A percentile compares a stretch with the other conserved stretches of the same genome.
Evolutionary conservation across 495 filamentous ascomycete species (phyloP).

Genomic region (Bombardia bombarda): DNA sequence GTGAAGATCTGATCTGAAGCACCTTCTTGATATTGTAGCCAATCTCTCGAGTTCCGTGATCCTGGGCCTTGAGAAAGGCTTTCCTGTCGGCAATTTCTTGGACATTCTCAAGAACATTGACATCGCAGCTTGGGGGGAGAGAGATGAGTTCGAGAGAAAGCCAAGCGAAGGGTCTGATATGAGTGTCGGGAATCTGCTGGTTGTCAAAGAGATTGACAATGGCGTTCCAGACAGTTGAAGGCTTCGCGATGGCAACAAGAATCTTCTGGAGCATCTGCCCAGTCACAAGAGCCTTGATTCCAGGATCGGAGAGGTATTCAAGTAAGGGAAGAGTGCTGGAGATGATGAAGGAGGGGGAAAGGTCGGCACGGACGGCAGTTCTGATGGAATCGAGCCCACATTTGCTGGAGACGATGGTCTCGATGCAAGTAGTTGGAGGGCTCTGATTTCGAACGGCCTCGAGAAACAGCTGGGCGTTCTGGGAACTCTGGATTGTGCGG

Average conservation of each 20-base stretch:
- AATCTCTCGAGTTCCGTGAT: slow-evolving; percentile 17
- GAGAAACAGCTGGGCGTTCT: slow-evolving; percentile 49
- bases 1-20: slow-evolving; percentile 5
- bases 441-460: slow-evolving; percentile 48
- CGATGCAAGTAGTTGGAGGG: slow-evolving; percentile 42
- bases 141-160: slow-evolving; percentile 49
- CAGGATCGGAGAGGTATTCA: slow-evolving; percentile 29
- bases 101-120: slow-evolving; percentile 25
- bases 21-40: slow-evolving; percentile 23
- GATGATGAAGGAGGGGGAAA: slow-evolving; percentile 46
- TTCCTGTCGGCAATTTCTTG: slow-evolving; percentile 19
- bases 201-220: slow-evolving; percentile 37
- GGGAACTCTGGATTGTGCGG: slow-evolving; percentile 9
- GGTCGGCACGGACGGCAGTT: slow-evolving; percentile 39
- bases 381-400: slow-evolving; percentile 42
- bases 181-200: slow-evolving; percentile 28
- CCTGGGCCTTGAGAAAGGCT: slow-evolving; percentile 23
- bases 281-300: slow-evolving; percentile 43
- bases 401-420: slow-evolving; percentile 45
- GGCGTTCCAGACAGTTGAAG: slow-evolving; percentile 54
- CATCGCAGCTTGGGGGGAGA: slow-evolving; percentile 23
- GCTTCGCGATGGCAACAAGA: slow-evolving; percentile 45
- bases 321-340: slow-evolving; percentile 26
- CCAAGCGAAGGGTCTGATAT: slow-evolving; percentile 49
- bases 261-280: slow-evolving; percentile 50